phyloP scores from a whole-genome alignment of 192 early-diverging fungal genomes.

The Backusella tuberculispora region DNA sequence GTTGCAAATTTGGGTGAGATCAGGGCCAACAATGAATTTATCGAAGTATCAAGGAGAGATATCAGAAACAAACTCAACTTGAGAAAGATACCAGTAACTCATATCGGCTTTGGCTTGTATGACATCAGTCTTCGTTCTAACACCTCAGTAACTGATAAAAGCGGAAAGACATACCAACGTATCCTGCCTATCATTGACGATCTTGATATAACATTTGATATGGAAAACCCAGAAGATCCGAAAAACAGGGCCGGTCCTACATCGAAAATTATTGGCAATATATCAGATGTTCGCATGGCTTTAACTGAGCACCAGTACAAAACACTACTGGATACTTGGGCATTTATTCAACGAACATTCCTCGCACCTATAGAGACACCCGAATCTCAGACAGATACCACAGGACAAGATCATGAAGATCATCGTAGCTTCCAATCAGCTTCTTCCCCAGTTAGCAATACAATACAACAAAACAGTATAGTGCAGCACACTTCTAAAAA shows the following conservation, averaged over 20 bases:
- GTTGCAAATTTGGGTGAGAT: constrained; percentile 74
- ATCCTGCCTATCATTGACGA: constrained; percentile 69
- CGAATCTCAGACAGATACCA: neutral
- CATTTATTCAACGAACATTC: constrained; percentile 22
- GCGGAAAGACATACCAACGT: neutral
- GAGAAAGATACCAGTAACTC: constrained; percentile 53
- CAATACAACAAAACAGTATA: neutral
- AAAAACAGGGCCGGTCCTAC: constrained; percentile 22
- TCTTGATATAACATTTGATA: constrained; percentile 63
- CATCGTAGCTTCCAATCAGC: neutral
- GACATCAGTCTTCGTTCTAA: constrained; percentile 49
- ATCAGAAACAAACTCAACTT: neutral
- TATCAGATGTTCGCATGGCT: constrained; percentile 30
- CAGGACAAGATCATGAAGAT: neutral
- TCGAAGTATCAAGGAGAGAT: constrained; percentile 30
- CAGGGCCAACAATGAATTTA: constrained; percentile 66
- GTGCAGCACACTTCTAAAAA: neutral
- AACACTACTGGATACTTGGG: constrained; percentile 17
- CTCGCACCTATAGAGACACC: neutral
- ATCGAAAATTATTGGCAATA: constrained; percentile 24
- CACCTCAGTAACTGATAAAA: constrained; percentile 31
- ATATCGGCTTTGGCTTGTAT: constrained; percentile 62
- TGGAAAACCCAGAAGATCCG: constrained; percentile 49
- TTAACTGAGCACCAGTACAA: constrained; percentile 28
- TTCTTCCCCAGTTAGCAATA: neutral